Percentiles rank a stretch among this genome's conserved stretches.
phyloP scores from a whole-genome alignment of 768 basidiomycete species.

The Ramaria rubella region DNA sequence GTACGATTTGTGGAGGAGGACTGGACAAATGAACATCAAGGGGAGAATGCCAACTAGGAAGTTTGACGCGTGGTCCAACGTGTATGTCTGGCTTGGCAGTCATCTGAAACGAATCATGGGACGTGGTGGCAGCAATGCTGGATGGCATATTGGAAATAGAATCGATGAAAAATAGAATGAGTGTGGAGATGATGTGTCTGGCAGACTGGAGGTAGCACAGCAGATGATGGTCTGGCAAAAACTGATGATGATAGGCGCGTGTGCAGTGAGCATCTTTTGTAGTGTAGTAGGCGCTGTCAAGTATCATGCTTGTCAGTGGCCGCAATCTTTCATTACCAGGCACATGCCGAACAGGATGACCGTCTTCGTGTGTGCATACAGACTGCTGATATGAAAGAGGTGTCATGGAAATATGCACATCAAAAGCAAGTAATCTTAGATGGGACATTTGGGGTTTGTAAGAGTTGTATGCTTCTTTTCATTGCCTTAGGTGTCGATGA shows the following conservation, averaged over 20 bases:
- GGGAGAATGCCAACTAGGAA: no score
- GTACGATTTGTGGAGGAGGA: no score
- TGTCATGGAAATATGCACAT: conserved; percentile 15
- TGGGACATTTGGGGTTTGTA: conserved; percentile 20
- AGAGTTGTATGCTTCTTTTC: conserved; percentile 20
- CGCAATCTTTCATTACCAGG: background rate
- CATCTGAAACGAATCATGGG: no score
- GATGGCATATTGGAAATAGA: no score
- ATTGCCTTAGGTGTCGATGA: conserved; percentile 31
- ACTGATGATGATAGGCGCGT: background rate
- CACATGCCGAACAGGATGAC: background rate
- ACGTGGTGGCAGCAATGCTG: no score
- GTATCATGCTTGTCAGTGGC: background rate
- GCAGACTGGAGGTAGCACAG: no score
- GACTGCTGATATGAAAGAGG: conserved; percentile 16
- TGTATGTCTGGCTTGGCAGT: no score
- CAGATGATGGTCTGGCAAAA: no score
- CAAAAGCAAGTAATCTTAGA: background rate
- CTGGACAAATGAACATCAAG: no score
- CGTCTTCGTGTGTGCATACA: conserved; percentile 27
- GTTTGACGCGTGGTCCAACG: no score
- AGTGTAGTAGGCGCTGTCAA: background rate
- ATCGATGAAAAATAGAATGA: no score
- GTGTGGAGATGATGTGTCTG: no score
- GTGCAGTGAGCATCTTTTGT: background rate